These are phyloP conservation scores for Saccharomyces hybrid DNA, from an alignment of 1,139 yeast genomes.

Conservation along the genomic window DNA sequence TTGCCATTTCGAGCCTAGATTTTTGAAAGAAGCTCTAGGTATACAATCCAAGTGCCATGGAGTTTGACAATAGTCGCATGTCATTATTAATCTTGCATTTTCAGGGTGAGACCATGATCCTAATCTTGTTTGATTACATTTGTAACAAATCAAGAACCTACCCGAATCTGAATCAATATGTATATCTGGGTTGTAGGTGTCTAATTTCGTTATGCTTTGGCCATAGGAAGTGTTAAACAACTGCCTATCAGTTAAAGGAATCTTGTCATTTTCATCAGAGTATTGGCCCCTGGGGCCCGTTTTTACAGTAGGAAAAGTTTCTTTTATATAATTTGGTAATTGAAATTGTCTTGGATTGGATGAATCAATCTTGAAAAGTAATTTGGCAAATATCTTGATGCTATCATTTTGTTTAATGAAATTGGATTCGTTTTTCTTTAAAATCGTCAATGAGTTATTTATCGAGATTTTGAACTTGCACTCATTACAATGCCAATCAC, in stretches of 20 bases:
- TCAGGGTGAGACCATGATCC: constrained; percentile 49
- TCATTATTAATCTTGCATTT: constrained; percentile 43
- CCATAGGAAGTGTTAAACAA: constrained; percentile 39
- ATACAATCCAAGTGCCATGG: constrained; percentile 92
- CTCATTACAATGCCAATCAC: constrained; percentile 82
- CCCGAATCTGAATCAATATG: constrained; percentile 58
- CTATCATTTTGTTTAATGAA: constrained; percentile 17
- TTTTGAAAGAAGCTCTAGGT: constrained; percentile 69
- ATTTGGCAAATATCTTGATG: constrained; percentile 46
- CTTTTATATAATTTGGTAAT: constrained; percentile 62
- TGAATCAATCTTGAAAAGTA: constrained; percentile 50
- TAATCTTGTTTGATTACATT: constrained; percentile 46
- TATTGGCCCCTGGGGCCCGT: constrained; percentile 69
- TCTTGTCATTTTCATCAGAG: constrained; percentile 47
- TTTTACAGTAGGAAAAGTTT: constrained; percentile 65
- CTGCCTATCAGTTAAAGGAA: constrained; percentile 35
- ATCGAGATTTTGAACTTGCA: constrained; percentile 42
- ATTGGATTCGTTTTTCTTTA: constrained; percentile 19
- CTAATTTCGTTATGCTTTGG: constrained; percentile 34
- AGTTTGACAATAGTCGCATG: constrained; percentile 82
- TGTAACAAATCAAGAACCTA: constrained; percentile 58
- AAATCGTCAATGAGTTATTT: constrained; percentile 13
- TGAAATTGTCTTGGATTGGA: constrained; percentile 66
- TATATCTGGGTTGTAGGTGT: constrained; percentile 47
- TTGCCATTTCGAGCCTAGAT: constrained; percentile 79